Base-by-base conservation (phyloP, 1,284 basidiomycete genomes). In the Rhizoctonia solani region DNA sequence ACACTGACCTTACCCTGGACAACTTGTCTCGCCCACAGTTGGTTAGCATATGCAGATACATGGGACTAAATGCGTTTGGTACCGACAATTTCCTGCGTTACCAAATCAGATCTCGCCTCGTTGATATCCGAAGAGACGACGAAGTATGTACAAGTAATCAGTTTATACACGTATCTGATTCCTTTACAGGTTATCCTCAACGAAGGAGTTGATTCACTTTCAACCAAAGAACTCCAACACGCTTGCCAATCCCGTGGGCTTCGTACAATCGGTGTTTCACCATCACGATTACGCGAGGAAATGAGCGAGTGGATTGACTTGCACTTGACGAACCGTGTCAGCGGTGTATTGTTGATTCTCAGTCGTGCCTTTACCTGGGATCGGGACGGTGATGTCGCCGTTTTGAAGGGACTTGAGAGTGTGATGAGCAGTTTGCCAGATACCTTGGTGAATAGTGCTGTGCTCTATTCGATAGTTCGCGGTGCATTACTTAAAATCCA, bases 11-110 rank as follows among this genome's bases (percentile, higher is more conserved):
- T 69, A 98, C 96, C 0, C 85, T 99, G 68, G 97, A 99, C 83
- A 99, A 99, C 78, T 83, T 99, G 70, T 95, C 95, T 2, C 88
- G 96, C 32, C 95, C 97, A 25, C 96, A 99, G 79, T 85, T 99
- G 16, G 95, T 98, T 42, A 96, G 93, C 1, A 96, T 97, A 88
- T 98, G 90, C 74, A 85, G 93, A 66, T 98, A 97, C 78, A 98
- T 99, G 95, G 94, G 92, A 72, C 87, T 98, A 75, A 94, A 98
- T 78, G 96, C 96, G 1, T 99, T 98, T 74, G 96, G 96, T 49
- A 99, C 97, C 39, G 96, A 99, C 79, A 98, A 98, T 79, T 98
- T 98, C 81, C 83, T 99, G 52, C 91, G 96, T 66, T 95, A 95
- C 68, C 89, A 93, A 69, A 94, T 99, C 76, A 90, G 94, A 46